Conservation (phyloP, 2,329 filamentous ascomycete genomes). For the Ascosphaera apis region DNA sequence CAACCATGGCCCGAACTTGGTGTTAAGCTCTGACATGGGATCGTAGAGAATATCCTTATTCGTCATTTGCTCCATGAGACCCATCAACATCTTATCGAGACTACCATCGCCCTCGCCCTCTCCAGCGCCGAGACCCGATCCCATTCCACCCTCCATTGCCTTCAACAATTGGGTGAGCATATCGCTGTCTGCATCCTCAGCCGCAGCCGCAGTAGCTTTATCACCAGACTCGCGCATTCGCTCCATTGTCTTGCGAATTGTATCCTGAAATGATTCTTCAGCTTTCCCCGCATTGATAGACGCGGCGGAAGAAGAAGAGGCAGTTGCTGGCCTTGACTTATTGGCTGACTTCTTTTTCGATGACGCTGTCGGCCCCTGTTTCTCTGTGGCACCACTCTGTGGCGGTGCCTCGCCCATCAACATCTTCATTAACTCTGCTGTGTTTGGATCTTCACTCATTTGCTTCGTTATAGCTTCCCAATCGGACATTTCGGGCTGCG, state of each 20-base stretch:
- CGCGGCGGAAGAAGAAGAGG: slow-evolving; percentile 8
- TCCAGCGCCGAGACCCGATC: slow-evolving; percentile 16
- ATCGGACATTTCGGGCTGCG: slow-evolving; percentile 6
- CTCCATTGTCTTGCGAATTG: slow-evolving; percentile 83
- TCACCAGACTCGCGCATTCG: slow-evolving; percentile 81
- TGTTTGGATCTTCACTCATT: slow-evolving; percentile 11
- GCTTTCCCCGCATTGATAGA: slow-evolving; percentile 7
- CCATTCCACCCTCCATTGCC: slow-evolving; percentile 44
- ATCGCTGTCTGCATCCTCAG: slow-evolving; percentile 46
- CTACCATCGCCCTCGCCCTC: slow-evolving; percentile 49
- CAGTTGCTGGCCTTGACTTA: slow-evolving; percentile 3
- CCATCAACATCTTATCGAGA: slow-evolving; percentile 82
- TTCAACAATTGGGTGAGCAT: slow-evolving; percentile 83
- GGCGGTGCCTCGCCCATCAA: slow-evolving; percentile 13
- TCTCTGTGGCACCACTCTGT: slow-evolving; percentile 15
- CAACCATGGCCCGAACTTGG: slow-evolving; percentile 83
- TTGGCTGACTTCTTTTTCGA: slow-evolving; percentile 12
- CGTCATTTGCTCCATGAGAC: slow-evolving; percentile 97
- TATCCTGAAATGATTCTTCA: slow-evolving; percentile 67
- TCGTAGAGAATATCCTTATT: slow-evolving; percentile 97
- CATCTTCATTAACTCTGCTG: slow-evolving; percentile 11
- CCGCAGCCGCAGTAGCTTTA: slow-evolving; percentile 55
- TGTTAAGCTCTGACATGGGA: slow-evolving; percentile 89
- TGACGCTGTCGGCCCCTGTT: slow-evolving; percentile 14
- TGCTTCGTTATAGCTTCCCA: slow-evolving; percentile 12